Base-by-base conservation (phyloP, 225 moss, liverwort and hornwort species). In the Physcomitrium patens region DNA sequence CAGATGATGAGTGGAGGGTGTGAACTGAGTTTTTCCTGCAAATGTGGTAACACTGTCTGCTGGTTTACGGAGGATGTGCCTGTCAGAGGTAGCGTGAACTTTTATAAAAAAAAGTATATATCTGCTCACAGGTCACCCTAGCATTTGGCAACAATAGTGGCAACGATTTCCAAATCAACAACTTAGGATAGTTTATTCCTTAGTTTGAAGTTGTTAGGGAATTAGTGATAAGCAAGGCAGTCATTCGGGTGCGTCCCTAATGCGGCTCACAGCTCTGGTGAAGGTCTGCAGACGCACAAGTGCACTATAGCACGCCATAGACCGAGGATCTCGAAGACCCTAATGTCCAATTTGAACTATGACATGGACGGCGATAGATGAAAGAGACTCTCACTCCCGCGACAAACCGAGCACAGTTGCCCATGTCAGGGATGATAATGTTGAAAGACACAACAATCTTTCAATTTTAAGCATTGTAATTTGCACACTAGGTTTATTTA, bases 181-280 rank as follows among this genome's bases (percentile, higher is more conserved):
- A 45, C 44, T 28, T 15, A 55, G 77, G 68, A 62, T 26, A 19
- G 73, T 72, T 12, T 59, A 23, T 1, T 15, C 1, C 10, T 20
- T 44, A 60, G 52, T 31, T 76, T 17, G 68, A 56, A 49, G 56
- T 61, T 72, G 67, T 4, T 1, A 53, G 66, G 46, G 71, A 18
- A 76, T 7, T 12, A 43, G 15, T 27, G 81, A 72, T 72, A 72
- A 62, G 41, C 44, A 42, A 69, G 69, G 42, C 46, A 49, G 3
- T 14, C 2, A 68, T 55, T 62, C 48, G 16, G 56, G 12, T 24
- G 3, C 66, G 52, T 31, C 47, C 45, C 17, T 66, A 46, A 31
- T 54, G 37, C 56, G 66, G 28, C 53, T 76, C 45, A 16, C 22
- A 63, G 62, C 23, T 71, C 46, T 71, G 45, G 74, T 65, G 16